Evolutionary conservation across 169 alveolate genomes (phyloP).

Genomic region (Sarcocystis neurona): DNA sequence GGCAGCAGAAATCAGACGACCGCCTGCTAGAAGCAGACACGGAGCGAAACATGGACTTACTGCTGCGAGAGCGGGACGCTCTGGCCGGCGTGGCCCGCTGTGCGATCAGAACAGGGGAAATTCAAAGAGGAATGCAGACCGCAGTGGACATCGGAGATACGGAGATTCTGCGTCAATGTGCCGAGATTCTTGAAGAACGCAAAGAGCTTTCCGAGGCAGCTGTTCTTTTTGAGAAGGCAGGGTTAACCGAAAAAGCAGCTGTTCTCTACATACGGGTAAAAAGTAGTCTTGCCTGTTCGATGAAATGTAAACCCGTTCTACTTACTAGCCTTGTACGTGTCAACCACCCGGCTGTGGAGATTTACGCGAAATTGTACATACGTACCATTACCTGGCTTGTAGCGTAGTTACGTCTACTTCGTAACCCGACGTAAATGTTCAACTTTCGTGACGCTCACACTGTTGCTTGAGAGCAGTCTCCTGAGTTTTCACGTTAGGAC

Average conservation of each 20-base stretch:
- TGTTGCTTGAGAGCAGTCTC: too few relatives aligned
- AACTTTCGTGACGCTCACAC: too few relatives aligned
- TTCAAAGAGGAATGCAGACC: slow-evolving; percentile 78
- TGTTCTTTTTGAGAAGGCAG: slow-evolving; percentile 78
- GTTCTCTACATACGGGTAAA: slow-evolving; percentile 78
- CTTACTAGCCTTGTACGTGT: too few relatives aligned
- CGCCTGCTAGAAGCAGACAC: not conserved
- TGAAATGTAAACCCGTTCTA: too few relatives aligned
- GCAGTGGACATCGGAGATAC: slow-evolving; percentile 80
- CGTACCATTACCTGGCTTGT: too few relatives aligned
- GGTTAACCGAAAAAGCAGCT: slow-evolving; percentile 85
- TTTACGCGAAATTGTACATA: too few relatives aligned
- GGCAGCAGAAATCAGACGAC: not conserved
- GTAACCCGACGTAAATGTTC: too few relatives aligned
- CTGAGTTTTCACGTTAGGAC: too few relatives aligned
- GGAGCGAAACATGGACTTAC: not conserved
- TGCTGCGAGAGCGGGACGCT: slow-evolving; percentile 64
- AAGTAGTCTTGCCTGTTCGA: too few relatives aligned
- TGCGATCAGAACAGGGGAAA: slow-evolving; percentile 83
- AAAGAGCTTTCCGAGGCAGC: slow-evolving; percentile 85
- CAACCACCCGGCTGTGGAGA: too few relatives aligned
- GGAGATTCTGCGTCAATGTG: slow-evolving; percentile 79
- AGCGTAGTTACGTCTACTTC: too few relatives aligned
- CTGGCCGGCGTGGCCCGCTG: slow-evolving; percentile 87
- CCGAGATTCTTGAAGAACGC: slow-evolving; percentile 82